A percentile compares a stretch with the other conserved stretches of the same genome.
These are phyloP conservation scores for Dryas integrifolia DNA, from an alignment of 331 rosid species.

Conservation along the genomic window DNA sequence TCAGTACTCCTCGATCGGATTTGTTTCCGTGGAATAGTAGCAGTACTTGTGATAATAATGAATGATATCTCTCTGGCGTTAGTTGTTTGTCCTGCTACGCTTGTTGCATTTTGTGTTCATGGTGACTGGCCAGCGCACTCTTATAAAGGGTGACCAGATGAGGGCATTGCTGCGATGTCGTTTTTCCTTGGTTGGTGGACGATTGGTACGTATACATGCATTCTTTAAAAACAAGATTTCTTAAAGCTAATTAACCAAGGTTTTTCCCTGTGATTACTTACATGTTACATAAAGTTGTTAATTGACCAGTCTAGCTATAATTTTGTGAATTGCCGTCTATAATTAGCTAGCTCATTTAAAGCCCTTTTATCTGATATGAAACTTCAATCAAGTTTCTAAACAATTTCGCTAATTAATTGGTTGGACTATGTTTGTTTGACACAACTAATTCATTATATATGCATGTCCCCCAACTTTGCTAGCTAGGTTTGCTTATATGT, in stretches of 20 bases:
- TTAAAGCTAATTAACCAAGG: background rate
- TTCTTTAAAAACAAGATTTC: conserved; percentile 45
- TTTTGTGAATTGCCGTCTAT: background rate
- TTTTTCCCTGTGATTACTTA: conserved; percentile 41
- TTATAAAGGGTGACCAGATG: conserved; percentile 45
- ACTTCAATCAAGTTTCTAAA: background rate
- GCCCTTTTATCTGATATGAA: background rate
- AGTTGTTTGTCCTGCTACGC: background rate
- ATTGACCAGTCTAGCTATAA: conserved; percentile 7
- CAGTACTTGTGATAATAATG: background rate
- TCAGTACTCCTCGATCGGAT: background rate
- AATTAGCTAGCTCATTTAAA: background rate
- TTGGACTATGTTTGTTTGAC: conserved; percentile 1
- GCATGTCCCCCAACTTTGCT: background rate
- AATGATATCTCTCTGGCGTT: background rate
- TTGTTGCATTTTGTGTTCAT: conserved; percentile 37
- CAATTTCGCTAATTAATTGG: background rate
- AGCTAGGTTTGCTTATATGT: no score
- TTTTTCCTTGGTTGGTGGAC: conserved; percentile 70
- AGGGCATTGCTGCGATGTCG: conserved; percentile 58
- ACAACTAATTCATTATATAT: background rate
- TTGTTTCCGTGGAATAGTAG: background rate
- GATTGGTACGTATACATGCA: conserved; percentile 10
- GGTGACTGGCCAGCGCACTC: conserved; percentile 45
- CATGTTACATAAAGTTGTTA: conserved; percentile 60